Base-by-base conservation (phyloP, 225 moss, liverwort and hornwort species). In the Pleurozium schreberi region DNA sequence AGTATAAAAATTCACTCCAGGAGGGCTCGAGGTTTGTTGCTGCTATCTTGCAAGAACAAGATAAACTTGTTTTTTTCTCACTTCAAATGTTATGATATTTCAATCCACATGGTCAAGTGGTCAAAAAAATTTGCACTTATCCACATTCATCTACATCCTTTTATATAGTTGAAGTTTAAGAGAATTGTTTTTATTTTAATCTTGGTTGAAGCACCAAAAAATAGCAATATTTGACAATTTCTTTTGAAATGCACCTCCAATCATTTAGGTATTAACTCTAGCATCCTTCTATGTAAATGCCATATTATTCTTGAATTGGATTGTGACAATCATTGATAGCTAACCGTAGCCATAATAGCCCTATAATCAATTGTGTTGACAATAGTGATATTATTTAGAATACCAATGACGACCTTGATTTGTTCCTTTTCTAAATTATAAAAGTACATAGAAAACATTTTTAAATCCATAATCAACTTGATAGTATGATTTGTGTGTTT, bases 171-270 rank as follows among this genome's bases (percentile, higher is more conserved):
- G 20, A 33, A 20, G 7, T 33, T 75, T 12, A 75, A 75, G 33
- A 49, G 33, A 49, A 20, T 12, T 33, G 0, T 18, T 74, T 30
- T 47, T 18, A 11, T 11, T 49, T 33, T 4, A 75, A 50, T 75
- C 4, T 75, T 20, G 3, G 2, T 74, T 2, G 47, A 74, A 30
- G 11, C 74, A 11, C 18, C 30, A 11, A 27, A 42, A n/a, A 70
- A 43, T 14, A 14, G 14, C 8, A 43, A 27, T 43, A 3, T 45
- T 30, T 45, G 8, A 45, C 15, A 27, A 27, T 42, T 73, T 73
- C 4, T 49, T 5, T 33, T 50, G 1, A 33, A 50, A 49, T 31
- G 8, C 75, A 75, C 33, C 8, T 49, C 5, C 1, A 3, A 0
- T 20, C 20, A 49, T 49, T 75, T 75, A 75, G 50, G 0, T 0